A percentile compares a stretch with the other conserved stretches of the same genome.
phyloP scores from a whole-genome alignment of 2,329 filamentous ascomycete genomes.

The Cladophialophora chaetospira region DNA sequence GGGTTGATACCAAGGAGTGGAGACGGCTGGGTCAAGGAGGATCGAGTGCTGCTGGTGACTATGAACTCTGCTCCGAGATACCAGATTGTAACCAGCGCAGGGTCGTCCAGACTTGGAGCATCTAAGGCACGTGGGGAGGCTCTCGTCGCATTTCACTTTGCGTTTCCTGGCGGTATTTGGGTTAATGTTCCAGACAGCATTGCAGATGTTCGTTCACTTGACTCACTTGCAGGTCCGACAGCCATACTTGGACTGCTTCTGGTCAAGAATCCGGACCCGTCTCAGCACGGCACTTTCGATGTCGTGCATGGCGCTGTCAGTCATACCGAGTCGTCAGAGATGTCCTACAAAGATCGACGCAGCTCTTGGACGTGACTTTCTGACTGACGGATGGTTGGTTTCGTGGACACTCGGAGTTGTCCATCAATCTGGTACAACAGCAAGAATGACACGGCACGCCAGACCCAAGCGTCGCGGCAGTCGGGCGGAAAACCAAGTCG shows the following conservation, averaged over 20 bases:
- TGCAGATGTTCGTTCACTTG: background rate
- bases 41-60: background rate
- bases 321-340: background rate
- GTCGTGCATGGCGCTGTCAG: background rate
- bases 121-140: constrained; percentile 6
- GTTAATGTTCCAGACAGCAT: background rate
- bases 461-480: background rate
- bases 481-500: background rate
- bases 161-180: background rate
- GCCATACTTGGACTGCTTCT: constrained; percentile 16
- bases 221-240: constrained; percentile 17
- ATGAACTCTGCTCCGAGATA: background rate
- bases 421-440: background rate
- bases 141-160: constrained; percentile 16
- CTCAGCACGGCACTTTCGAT: background rate
- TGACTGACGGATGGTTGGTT: background rate
- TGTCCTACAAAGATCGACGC: background rate
- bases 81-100: constrained; percentile 9
- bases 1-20: background rate
- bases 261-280: constrained; percentile 11
- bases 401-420: background rate
- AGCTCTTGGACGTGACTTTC: background rate
- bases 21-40: background rate
- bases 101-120: constrained; percentile 9
- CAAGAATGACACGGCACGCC: too few relatives aligned